Evolutionary conservation across 108 stramenopile species (phyloP), one percentile per base, ranked within the genome.

Genomic region (Fragilaria radians): DNA sequence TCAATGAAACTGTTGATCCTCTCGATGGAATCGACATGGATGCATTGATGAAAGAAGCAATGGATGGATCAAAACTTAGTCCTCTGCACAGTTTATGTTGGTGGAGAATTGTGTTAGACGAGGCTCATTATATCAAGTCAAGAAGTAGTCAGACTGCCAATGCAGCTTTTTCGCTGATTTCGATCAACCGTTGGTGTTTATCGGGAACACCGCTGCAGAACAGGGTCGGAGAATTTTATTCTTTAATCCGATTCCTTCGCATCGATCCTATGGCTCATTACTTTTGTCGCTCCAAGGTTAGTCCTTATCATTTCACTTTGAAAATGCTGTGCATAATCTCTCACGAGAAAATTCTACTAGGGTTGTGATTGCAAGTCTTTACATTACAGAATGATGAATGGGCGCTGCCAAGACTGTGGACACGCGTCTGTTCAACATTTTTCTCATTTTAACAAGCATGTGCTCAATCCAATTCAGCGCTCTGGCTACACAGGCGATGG

Each of bases 131-230:
- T 42, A 96, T 98, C 76, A 98, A 98, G 61, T 73, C 79, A 31
- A 71, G 95, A 32, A 77, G 73, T 23, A 85, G 88, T n/a, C 86
- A 88, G 60, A 99, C 99, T 0, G 88, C 96, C 31, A 91, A 95
- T 57, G 96, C 99, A 11, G 95, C 92, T 34, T 97, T 96, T 70
- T 76, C 93, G 1, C 70, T 99, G n/a, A 83, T 85, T 9, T 86
- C 76, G 7, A 72, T 92, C 46, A 76, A 92, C 71, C 85, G 96
- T 7, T 95, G 97, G 99, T 85, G 88, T 69, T 69, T 98, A 23
- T 85, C 88, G 2, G 99, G 99, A 4, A 98, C 99, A 0, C 99
- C 99, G 18, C 66, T 98, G 26, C 99, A 99, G 76, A 99, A 99
- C 62, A 74, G 97, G 7, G 97, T 98, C n/a, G 94, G 95, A 4